phyloP scores from a whole-genome alignment of 164 flowering plant species.

The Tetracentron sinense region DNA sequence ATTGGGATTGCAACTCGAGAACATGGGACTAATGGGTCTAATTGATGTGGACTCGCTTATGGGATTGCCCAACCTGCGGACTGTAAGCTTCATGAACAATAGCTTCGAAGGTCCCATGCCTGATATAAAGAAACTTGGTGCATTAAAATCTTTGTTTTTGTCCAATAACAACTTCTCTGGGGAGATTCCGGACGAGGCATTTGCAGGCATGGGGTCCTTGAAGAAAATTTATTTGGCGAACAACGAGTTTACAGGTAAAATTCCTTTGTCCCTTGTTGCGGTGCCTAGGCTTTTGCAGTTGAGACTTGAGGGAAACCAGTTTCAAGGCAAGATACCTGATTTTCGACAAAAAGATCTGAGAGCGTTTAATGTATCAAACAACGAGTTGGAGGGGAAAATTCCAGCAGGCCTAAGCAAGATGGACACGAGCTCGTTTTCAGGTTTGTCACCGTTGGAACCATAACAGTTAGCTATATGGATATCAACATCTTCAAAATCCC shows the following conservation, averaged over 20 bases:
- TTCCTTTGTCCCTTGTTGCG: constrained; percentile 45
- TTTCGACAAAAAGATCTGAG: constrained; percentile 31
- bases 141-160: constrained; percentile 39
- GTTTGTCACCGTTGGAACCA: constrained; percentile 19
- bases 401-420: constrained; percentile 36
- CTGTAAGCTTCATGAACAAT: constrained; percentile 56
- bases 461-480: too few relatives aligned
- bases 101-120: constrained; percentile 63
- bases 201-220: constrained; percentile 46
- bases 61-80: constrained; percentile 30
- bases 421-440: constrained; percentile 34
- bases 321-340: constrained; percentile 56
- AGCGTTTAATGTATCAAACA: constrained; percentile 40
- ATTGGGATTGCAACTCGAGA: constrained; percentile 55
- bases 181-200: constrained; percentile 43
- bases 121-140: constrained; percentile 26
- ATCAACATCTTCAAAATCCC: background rate
- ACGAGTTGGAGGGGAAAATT: constrained; percentile 53
- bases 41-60: constrained; percentile 36
- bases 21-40: constrained; percentile 45
- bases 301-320: constrained; percentile 46
- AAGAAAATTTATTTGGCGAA: constrained; percentile 37
- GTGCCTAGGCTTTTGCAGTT: constrained; percentile 43
- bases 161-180: constrained; percentile 58
- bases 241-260: constrained; percentile 47